Base-by-base conservation (phyloP, 176 grass and related monocot genomes). In the Panicum miliaceum region DNA sequence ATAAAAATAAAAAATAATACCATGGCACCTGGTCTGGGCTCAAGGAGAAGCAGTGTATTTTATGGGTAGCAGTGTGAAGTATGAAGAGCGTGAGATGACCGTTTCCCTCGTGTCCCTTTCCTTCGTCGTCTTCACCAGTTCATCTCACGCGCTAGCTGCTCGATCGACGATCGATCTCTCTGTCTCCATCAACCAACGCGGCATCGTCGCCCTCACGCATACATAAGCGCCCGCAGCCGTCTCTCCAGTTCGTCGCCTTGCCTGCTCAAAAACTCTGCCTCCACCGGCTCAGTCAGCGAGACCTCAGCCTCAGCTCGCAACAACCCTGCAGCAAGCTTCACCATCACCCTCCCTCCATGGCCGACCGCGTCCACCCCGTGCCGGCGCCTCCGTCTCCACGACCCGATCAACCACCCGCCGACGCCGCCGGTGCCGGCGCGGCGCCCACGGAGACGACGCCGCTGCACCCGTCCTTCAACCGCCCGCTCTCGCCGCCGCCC, bases 311-410 rank as follows among this genome's bases (percentile, higher is more conserved):
- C n/a, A 23, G 53, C 53, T 57, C 46, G 26, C 56, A 60, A 61
- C 75, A 23, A 40, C 64, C 3, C 61, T 16, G 12, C 43, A 48
- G 5, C 48, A 5, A 3, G 9, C 38, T 45, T 25, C 68, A 3
- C 5, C 67, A 2, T 70, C 68, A 23, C 54, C 54, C 8, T 11
- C 25, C 41, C 25, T 40, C n/a, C 6, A 85, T 82, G 82, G 88
- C 83, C 53, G 83, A 89, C 88, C 83, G 78, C 71, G 78, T 89
- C 88, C 88, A 89, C 71, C 88, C 88, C 14, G 1, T 68, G 35
- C 64, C 64, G 26, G 22, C 63, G 48, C 37, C 64, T 5, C 8
- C 48, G 8, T 16, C 64, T 4, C 63, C 4, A 0, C 45, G 8
- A 1, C 59, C 4, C 48, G 20, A 35, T 12, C 36, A 16, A 4